A percentile compares a stretch with the other conserved stretches of the same genome.
Evolutionary conservation across 2,329 filamentous ascomycete species (phyloP).

Genomic region (Madurella mycetomatis): DNA sequence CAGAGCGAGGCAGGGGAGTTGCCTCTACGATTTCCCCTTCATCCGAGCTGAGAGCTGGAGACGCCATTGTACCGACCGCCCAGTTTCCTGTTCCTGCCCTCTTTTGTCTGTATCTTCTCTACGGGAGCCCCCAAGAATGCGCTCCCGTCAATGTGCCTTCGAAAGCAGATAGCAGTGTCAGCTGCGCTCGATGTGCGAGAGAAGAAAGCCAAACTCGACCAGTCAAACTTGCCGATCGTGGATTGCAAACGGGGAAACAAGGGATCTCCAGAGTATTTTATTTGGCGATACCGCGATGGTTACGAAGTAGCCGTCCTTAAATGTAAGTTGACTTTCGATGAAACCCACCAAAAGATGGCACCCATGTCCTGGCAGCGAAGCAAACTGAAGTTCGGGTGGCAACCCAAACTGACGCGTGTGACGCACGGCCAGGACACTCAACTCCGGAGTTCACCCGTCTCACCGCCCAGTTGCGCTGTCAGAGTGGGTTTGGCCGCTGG

Average conservation of each 20-base stretch:
- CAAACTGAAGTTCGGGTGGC: too few species aligned
- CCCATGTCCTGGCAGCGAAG: too few species aligned
- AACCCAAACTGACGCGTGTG: too few species aligned
- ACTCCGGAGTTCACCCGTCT: constrained; percentile 13
- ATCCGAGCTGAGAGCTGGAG: constrained; percentile 59
- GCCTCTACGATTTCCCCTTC: constrained; percentile 89
- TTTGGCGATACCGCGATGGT: not conserved
- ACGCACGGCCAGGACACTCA: too few species aligned
- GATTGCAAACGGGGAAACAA: not conserved
- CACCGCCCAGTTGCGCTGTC: constrained; percentile 9
- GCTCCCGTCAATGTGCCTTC: not conserved
- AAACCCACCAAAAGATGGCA: too few species aligned
- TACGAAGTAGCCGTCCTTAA: too few species aligned
- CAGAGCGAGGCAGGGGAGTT: constrained; percentile 75
- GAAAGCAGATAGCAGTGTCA: not conserved
- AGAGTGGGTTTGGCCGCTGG: not conserved
- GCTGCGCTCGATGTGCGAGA: not conserved
- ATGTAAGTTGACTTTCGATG: too few species aligned
- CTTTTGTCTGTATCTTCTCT: too few species aligned
- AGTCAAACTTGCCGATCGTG: constrained; percentile 7
- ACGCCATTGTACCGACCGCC: constrained; percentile 29
- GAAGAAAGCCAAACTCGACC: constrained; percentile 16
- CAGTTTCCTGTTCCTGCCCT: not conserved
- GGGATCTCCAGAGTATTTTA: too few species aligned
- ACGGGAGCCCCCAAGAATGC: too few species aligned